Percentiles rank a stretch among this genome's conserved stretches.
Conservation (phyloP, 345 rosid genomes). For the Rhizophora mangle region DNA sequence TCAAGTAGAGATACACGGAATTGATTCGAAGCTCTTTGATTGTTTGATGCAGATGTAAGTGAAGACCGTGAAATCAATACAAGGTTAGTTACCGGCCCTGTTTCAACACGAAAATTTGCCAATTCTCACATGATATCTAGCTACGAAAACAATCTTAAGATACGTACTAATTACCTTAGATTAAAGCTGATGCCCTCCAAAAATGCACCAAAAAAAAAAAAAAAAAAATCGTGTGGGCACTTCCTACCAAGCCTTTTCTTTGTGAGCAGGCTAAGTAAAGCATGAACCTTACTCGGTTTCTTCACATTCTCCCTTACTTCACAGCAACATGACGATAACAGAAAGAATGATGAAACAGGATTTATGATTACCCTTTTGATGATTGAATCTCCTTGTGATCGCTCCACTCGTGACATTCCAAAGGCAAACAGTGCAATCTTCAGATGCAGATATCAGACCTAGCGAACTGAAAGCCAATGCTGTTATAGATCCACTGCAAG, state of each 20-base stretch:
- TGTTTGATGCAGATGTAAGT: slow-evolving; percentile 25
- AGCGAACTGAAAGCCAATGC: slow-evolving; percentile 38
- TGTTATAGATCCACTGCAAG: slow-evolving; percentile 42
- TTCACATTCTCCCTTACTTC: background rate
- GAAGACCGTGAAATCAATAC: slow-evolving; percentile 28
- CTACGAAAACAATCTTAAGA: too few relatives aligned
- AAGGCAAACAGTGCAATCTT: slow-evolving; percentile 46
- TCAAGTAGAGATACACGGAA: slow-evolving; percentile 31
- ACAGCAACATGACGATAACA: background rate
- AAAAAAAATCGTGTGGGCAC: too few relatives aligned
- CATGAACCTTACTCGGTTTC: background rate
- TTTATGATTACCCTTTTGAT: slow-evolving; percentile 37
- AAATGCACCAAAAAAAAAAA: too few relatives aligned
- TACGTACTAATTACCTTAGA: too few relatives aligned
- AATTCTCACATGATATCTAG: background rate
- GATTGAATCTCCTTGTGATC: slow-evolving; percentile 34
- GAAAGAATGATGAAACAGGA: background rate
- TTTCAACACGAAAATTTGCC: slow-evolving; percentile 9
- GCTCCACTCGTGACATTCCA: slow-evolving; percentile 37
- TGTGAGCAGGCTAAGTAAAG: background rate
- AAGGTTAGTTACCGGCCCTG: slow-evolving; percentile 46
- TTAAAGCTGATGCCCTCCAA: too few relatives aligned
- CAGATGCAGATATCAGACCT: slow-evolving; percentile 49
- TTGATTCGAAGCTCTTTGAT: slow-evolving; percentile 25
- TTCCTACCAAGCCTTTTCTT: background rate